A percentile compares a stretch with the other conserved stretches of the same genome.
These are phyloP conservation scores for Ulvella scutata DNA, from an alignment of 139 green algal genomes.

Conservation along the genomic window DNA sequence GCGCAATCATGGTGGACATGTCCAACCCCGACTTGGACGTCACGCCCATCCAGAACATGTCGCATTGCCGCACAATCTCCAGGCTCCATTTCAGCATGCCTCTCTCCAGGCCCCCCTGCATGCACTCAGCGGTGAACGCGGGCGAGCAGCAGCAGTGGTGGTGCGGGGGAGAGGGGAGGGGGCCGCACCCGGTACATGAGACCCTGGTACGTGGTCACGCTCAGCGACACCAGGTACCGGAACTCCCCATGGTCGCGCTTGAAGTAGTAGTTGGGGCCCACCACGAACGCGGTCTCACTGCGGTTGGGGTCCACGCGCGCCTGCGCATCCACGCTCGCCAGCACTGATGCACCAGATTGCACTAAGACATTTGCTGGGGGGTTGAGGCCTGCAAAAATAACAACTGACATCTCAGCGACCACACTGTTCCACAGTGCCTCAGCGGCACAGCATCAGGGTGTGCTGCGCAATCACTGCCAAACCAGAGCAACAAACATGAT, in stretches of 20 bases:
- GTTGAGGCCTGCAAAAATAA: not conserved
- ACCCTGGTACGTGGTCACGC: not conserved
- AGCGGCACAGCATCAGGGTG: no score
- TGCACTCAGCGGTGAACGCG: no score
- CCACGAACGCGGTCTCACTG: not conserved
- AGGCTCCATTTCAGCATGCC: not conserved
- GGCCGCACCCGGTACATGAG: not conserved
- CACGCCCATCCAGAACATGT: constrained; percentile 4
- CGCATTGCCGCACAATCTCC: not conserved
- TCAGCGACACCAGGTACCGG: not conserved
- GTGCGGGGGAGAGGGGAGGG: no score
- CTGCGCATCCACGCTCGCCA: not conserved
- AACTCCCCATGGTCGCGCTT: not conserved
- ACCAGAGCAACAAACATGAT: no score
- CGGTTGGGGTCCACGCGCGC: not conserved
- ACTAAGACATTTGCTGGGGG: no score
- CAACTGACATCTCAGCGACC: no score
- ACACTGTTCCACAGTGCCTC: no score
- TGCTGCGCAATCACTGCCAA: no score
- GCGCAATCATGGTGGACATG: not conserved
- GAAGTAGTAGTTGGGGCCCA: not conserved
- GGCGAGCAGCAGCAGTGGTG: no score
- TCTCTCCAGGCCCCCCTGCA: not conserved
- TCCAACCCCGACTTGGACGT: not conserved
- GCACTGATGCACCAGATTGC: not conserved